Evolutionary conservation across 345 rosid genomes (phyloP).

Genomic region (Boechera retrofracta): DNA sequence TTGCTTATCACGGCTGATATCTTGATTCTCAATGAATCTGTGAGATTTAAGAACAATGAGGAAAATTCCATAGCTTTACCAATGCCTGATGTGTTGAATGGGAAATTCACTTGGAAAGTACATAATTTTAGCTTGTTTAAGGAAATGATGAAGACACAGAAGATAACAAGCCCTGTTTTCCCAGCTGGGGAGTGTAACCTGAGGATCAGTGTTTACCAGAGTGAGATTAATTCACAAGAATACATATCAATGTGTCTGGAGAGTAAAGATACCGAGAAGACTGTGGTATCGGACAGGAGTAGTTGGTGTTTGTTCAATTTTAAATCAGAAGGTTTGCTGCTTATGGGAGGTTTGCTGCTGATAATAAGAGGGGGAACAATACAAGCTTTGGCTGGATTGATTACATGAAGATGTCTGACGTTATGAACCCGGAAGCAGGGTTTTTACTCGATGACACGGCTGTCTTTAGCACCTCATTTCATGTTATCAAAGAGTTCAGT

Average conservation of each 20-base stretch:
- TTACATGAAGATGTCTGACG: slow-evolving; percentile 92
- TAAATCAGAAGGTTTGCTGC: slow-evolving; percentile 92
- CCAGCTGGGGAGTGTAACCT: slow-evolving; percentile 97
- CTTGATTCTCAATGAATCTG: slow-evolving; percentile 81
- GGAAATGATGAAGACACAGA: slow-evolving; percentile 97
- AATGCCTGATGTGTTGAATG: slow-evolving; percentile 82
- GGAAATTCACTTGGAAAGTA: slow-evolving; percentile 96
- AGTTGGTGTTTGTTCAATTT: slow-evolving; percentile 97
- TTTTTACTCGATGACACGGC: slow-evolving; percentile 87
- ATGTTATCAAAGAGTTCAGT: slow-evolving; percentile 86
- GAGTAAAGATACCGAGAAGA: slow-evolving; percentile 92
- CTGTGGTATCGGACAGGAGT: slow-evolving; percentile 68
- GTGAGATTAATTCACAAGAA: slow-evolving; percentile 81
- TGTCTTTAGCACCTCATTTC: slow-evolving; percentile 89
- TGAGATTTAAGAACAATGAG: slow-evolving; percentile 72
- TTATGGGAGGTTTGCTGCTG: slow-evolving; percentile 90
- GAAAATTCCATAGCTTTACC: slow-evolving; percentile 65
- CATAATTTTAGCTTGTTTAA: slow-evolving; percentile 93
- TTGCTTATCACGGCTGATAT: slow-evolving; percentile 90
- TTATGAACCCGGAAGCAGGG: slow-evolving; percentile 72
- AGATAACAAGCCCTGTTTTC: slow-evolving; percentile 97
- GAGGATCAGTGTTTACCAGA: slow-evolving; percentile 92
- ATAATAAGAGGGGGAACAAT: slow-evolving; percentile 93
- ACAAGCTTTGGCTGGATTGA: slow-evolving; percentile 99
- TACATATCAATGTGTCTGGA: slow-evolving; percentile 96